Evolutionary conservation across 176 grass and related monocot genomes (phyloP).

Genomic region (Phragmites australis): DNA sequence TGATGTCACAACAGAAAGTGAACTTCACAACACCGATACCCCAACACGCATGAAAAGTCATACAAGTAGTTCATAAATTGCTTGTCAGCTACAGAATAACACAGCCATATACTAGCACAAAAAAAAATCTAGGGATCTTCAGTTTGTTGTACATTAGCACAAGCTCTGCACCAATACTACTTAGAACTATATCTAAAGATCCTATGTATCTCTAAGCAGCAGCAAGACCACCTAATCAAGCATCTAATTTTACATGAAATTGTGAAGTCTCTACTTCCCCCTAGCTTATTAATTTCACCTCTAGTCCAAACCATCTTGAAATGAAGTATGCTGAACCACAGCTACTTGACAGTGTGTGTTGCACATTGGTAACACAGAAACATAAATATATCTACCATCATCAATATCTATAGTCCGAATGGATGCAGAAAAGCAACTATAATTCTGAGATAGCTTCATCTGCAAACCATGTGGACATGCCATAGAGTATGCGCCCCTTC

Average conservation of each 20-base stretch:
- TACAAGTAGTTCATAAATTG: neutral
- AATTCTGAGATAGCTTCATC: neutral
- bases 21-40: neutral
- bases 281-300: neutral
- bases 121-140: neutral
- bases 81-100: neutral
- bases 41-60: neutral
- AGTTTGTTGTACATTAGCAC: neutral
- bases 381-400: neutral
- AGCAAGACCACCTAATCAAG: neutral
- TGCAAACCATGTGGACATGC: slow-evolving; percentile 37
- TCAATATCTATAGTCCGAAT: neutral
- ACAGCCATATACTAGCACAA: neutral
- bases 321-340: neutral
- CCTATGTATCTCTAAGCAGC: neutral
- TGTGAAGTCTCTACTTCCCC: neutral
- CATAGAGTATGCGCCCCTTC: slow-evolving; percentile 47
- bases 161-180: neutral
- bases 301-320: neutral
- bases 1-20: neutral
- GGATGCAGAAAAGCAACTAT: neutral
- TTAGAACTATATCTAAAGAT: neutral
- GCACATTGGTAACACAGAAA: neutral
- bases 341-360: neutral
- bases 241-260: neutral